A percentile compares a stretch with the other conserved stretches of the same genome.
Evolutionary conservation across 208 protist genomes (phyloP).

Genomic region (Crithidia brevicula): DNA sequence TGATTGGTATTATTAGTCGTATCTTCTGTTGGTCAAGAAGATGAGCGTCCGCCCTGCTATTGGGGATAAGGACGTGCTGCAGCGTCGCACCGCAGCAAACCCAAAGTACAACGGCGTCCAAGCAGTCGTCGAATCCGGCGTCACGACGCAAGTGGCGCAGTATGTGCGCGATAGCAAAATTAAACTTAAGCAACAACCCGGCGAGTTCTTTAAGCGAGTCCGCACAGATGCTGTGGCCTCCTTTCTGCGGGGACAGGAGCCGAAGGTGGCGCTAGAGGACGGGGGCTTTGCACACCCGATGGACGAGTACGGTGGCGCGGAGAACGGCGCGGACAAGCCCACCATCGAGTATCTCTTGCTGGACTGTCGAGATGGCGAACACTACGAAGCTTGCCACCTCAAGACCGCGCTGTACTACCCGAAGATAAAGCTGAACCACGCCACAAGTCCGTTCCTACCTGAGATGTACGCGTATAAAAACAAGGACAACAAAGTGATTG

Average conservation of each 20-base stretch:
- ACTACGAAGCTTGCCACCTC: conserved; percentile 85
- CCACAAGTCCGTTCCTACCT: conserved; percentile 76
- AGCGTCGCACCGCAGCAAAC: conserved; percentile 39
- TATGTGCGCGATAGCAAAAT: conserved; percentile 56
- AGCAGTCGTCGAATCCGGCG: conserved; percentile 84
- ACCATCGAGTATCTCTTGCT: conserved; percentile 68
- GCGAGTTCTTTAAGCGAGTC: conserved; percentile 82
- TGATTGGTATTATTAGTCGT: no score
- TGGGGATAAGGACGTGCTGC: conserved; percentile 78
- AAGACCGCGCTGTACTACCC: conserved; percentile 83
- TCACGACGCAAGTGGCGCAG: conserved; percentile 69
- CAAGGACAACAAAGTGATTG: conserved; percentile 80
- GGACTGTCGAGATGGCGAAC: conserved; percentile 78
- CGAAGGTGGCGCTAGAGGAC: conserved; percentile 43
- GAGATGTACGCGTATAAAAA: conserved; percentile 92
- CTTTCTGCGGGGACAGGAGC: conserved; percentile 40
- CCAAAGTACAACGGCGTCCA: conserved; percentile 71
- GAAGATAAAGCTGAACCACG: conserved; percentile 70
- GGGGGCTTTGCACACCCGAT: conserved; percentile 84
- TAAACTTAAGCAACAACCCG: conserved; percentile 54
- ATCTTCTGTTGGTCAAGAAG: no score
- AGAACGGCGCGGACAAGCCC: conserved; percentile 13
- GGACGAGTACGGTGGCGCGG: conserved; percentile 75
- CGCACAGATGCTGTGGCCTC: conserved; percentile 48
- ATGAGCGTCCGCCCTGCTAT: conserved; percentile 71